Conservation (phyloP, 2,329 filamentous ascomycete genomes). For the Ceratocystis papillata region DNA sequence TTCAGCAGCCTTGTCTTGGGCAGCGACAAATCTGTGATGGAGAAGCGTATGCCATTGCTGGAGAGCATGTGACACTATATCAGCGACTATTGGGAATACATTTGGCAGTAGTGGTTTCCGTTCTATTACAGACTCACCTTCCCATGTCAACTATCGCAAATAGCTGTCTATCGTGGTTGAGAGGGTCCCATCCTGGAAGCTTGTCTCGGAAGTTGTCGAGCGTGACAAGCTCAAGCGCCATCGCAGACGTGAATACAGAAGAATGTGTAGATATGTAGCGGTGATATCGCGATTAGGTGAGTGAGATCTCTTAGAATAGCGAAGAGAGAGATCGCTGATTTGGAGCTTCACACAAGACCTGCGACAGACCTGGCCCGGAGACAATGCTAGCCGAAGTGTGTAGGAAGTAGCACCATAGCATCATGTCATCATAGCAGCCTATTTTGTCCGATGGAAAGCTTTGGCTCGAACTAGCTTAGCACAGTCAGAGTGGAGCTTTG, state of each 20-base stretch:
- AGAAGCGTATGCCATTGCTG: constrained; percentile 89
- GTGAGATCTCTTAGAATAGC: no score
- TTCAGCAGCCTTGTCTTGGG: constrained; percentile 60
- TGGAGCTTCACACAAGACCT: neutral
- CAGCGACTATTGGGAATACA: neutral
- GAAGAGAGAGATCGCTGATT: neutral
- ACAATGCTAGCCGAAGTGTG: no score
- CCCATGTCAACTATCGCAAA: constrained; percentile 52
- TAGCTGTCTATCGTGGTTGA: constrained; percentile 38
- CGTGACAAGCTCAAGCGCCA: constrained; percentile 38
- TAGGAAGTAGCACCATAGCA: no score
- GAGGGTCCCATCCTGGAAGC: constrained; percentile 40
- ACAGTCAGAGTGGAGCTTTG: neutral
- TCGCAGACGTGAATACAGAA: constrained; percentile 22
- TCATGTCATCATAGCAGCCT: neutral
- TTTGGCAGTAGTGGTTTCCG: neutral
- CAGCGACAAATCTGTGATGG: constrained; percentile 69
- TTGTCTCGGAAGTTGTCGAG: constrained; percentile 42
- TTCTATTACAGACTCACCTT: constrained; percentile 34
- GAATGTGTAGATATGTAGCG: neutral
- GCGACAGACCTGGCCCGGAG: neutral
- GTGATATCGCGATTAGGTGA: neutral
- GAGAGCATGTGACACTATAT: neutral
- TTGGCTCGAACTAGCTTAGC: neutral
- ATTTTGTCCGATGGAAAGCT: constrained; percentile 1